Conservation (phyloP, 75 land plant genomes). For the Cunninghamia lanceolata region DNA sequence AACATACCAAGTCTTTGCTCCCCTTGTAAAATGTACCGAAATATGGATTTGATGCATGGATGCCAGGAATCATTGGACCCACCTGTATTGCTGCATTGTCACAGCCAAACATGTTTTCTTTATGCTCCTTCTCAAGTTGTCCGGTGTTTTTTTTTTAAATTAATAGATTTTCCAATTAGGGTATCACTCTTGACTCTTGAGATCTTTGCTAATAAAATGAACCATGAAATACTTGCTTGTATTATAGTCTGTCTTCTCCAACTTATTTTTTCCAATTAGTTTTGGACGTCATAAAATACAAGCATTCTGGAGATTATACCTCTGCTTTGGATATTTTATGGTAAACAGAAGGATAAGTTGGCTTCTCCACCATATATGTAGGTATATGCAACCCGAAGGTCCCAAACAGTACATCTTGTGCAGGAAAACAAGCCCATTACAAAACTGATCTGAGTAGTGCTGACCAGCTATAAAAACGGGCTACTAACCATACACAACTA, state of each 20-base stretch:
- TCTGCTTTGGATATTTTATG: background rate
- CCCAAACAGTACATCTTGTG: background rate
- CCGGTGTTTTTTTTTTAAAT: background rate
- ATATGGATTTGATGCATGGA: background rate
- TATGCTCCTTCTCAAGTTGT: background rate
- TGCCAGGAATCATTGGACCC: background rate
- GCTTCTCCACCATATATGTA: background rate
- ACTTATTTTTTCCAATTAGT: background rate
- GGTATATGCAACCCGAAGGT: background rate
- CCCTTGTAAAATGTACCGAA: background rate
- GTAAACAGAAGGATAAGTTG: background rate
- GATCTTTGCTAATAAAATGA: background rate
- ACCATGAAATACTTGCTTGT: background rate
- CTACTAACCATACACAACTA: background rate
- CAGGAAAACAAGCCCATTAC: background rate
- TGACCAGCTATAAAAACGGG: too few relatives aligned
- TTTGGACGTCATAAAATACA: background rate
- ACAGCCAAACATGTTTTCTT: background rate
- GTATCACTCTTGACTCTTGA: background rate
- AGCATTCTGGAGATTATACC: background rate
- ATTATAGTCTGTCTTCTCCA: background rate
- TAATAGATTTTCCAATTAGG: background rate
- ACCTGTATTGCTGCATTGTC: background rate
- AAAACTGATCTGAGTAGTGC: background rate
- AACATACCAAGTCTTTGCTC: background rate